Percentiles rank a stretch among this genome's conserved stretches.
phyloP scores from a whole-genome alignment of 805 yeast genomes.

The Kodamaea lidongshanica region DNA sequence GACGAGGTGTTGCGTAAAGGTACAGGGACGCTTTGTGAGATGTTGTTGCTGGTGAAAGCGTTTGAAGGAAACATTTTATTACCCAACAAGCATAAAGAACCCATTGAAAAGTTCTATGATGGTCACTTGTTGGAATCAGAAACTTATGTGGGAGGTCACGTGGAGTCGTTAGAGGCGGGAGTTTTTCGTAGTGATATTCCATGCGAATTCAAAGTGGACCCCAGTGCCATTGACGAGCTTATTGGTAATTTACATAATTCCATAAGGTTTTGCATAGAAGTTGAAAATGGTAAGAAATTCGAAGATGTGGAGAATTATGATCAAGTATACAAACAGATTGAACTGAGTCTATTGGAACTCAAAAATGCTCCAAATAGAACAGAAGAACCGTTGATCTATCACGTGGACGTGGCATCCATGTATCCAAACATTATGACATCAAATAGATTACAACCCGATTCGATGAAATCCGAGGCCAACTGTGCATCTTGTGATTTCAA shows the following conservation, averaged over 20 bases:
- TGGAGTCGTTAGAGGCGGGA: conserved; percentile 95
- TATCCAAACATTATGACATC: conserved; percentile 98
- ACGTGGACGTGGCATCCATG: conserved; percentile 99
- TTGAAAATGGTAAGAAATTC: conserved; percentile 67
- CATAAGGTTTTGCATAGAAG: conserved; percentile 73
- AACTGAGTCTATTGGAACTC: conserved; percentile 48
- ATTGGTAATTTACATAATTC: conserved; percentile 68
- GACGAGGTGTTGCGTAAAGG: conserved; percentile 96
- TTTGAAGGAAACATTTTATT: conserved; percentile 67
- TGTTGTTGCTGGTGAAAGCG: conserved; percentile 95
- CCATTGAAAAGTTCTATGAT: conserved; percentile 88
- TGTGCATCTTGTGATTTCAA: conserved; percentile 98
- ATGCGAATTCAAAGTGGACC: conserved; percentile 69
- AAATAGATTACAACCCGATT: conserved; percentile 94
- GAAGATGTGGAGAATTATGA: conserved; percentile 77
- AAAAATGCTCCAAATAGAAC: conserved; percentile 55
- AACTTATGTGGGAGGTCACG: conserved; percentile 98
- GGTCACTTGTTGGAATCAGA: conserved; percentile 93
- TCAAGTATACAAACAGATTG: conserved; percentile 60
- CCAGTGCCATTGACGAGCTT: conserved; percentile 76
- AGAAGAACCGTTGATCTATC: conserved; percentile 86
- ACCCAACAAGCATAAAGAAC: conserved; percentile 92
- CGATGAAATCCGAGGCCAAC: conserved; percentile 90
- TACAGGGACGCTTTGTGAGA: conserved; percentile 97
- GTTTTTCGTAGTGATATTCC: conserved; percentile 88